Evolutionary conservation across 345 rosid genomes (phyloP).

Genomic region (Pugionium dolabratum): DNA sequence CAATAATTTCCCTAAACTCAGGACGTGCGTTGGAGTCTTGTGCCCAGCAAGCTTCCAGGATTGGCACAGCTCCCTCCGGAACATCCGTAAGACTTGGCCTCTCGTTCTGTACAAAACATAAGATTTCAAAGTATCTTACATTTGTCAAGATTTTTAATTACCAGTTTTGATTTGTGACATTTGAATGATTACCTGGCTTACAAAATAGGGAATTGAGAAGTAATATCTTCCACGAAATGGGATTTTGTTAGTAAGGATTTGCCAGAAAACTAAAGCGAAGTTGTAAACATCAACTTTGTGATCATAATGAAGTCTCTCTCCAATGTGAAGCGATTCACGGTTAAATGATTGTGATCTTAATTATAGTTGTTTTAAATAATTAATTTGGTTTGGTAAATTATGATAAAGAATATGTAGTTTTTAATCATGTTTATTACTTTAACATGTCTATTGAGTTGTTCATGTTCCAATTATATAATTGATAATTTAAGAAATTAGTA

Average conservation of each 20-base stretch:
- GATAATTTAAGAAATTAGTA: too few species aligned
- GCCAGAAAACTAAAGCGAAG: conserved; percentile 65
- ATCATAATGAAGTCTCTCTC: conserved; percentile 56
- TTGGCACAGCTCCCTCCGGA: conserved; percentile 39
- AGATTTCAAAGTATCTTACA: background rate
- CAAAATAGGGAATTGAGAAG: conserved; percentile 44
- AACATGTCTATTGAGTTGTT: too few species aligned
- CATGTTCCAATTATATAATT: too few species aligned
- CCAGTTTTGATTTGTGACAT: background rate
- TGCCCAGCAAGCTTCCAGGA: conserved; percentile 62
- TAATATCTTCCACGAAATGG: conserved; percentile 48
- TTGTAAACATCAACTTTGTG: conserved; percentile 79
- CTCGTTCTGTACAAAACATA: conserved; percentile 43
- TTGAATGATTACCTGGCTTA: conserved; percentile 38
- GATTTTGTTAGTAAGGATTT: conserved; percentile 53
- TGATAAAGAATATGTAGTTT: too few species aligned
- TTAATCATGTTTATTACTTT: too few species aligned
- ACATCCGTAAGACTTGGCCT: conserved; percentile 57
- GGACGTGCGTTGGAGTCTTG: conserved; percentile 53
- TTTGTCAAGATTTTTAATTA: background rate
- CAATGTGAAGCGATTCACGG: conserved; percentile 41
- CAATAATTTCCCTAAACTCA: conserved; percentile 52
- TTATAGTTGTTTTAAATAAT: too few species aligned
- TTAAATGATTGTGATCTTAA: too few species aligned
- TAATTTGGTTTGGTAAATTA: too few species aligned